Evolutionary conservation across 1,139 yeast species (phyloP).

Genomic region (Yamadazyma sp.): DNA sequence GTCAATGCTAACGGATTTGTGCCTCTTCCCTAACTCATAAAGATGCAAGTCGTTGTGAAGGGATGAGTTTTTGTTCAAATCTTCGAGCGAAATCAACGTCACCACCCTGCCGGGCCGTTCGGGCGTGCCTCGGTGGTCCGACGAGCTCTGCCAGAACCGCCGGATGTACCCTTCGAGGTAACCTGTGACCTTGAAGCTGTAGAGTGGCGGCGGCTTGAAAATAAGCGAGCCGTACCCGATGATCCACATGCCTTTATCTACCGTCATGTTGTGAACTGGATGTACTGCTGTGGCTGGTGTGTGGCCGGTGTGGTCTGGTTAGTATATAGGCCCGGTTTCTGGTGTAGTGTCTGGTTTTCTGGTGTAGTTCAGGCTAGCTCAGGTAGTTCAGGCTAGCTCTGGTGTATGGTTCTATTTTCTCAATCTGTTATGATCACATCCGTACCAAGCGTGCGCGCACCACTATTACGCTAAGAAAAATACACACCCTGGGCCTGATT

Average conservation of each 20-base stretch:
- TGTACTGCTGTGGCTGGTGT: too few species aligned
- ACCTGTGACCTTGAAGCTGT: constrained; percentile 64
- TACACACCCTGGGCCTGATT: background rate
- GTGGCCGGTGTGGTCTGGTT: background rate
- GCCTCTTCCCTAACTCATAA: constrained; percentile 31
- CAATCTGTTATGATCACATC: too few species aligned
- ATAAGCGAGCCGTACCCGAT: constrained; percentile 90
- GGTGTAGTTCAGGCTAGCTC: too few species aligned
- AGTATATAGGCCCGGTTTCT: too few species aligned
- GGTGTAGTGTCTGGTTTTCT: background rate
- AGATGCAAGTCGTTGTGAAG: constrained; percentile 48
- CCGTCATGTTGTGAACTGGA: background rate
- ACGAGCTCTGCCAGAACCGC: constrained; percentile 88
- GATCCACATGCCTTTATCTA: constrained; percentile 60
- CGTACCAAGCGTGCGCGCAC: background rate
- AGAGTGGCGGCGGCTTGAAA: constrained; percentile 86
- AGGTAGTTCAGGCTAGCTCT: too few species aligned
- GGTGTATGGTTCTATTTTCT: too few species aligned
- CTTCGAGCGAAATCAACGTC: constrained; percentile 63
- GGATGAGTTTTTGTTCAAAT: constrained; percentile 41
- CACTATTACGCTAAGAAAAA: constrained; percentile 1
- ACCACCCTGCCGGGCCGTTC: constrained; percentile 85
- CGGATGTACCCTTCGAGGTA: constrained; percentile 73
- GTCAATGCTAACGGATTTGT: constrained; percentile 15
- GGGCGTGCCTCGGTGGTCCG: constrained; percentile 89